These are phyloP conservation scores for Pisolithus thermaeus DNA, from an alignment of 1,284 basidiomycete genomes.

Conservation along the genomic window DNA sequence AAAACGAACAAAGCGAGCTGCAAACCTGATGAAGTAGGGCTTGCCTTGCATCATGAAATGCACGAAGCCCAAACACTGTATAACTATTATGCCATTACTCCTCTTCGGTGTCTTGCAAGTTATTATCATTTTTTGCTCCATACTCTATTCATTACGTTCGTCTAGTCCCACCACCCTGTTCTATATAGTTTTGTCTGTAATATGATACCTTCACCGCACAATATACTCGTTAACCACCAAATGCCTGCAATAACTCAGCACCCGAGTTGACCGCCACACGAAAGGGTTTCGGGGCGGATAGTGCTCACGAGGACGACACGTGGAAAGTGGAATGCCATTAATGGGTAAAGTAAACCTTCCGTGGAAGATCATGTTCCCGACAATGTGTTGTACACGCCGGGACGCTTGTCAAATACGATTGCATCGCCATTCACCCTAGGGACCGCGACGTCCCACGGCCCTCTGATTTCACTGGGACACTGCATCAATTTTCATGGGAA, in stretches of 20 bases:
- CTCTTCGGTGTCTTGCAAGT: conserved; percentile 19
- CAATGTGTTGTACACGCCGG: conserved; percentile 22
- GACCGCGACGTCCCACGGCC: conserved; percentile 47
- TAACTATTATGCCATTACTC: conserved; percentile 23
- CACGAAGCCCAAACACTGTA: conserved; percentile 20
- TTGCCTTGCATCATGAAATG: conserved; percentile 12
- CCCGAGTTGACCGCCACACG: no score
- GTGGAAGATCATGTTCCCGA: conserved; percentile 26
- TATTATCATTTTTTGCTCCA: conserved; percentile 20
- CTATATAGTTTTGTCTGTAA: conserved; percentile 34
- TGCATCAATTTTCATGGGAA: conserved; percentile 5
- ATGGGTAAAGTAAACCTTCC: conserved; percentile 11
- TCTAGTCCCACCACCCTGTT: conserved; percentile 27
- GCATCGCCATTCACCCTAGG: conserved; percentile 51
- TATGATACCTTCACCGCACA: conserved; percentile 31
- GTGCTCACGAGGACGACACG: conserved; percentile 23
- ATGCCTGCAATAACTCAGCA: not conserved
- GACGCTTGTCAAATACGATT: conserved; percentile 30
- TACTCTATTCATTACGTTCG: conserved; percentile 28
- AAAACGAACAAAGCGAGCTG: conserved; percentile 45
- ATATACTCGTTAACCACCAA: conserved; percentile 10
- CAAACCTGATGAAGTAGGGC: conserved; percentile 31
- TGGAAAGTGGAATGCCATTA: conserved; percentile 10
- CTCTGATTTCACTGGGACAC: conserved; percentile 38
- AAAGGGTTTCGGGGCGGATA: conserved; percentile 14